Conservation (phyloP, 2,329 filamentous ascomycete species). For the Aspergillus melleus region DNA sequence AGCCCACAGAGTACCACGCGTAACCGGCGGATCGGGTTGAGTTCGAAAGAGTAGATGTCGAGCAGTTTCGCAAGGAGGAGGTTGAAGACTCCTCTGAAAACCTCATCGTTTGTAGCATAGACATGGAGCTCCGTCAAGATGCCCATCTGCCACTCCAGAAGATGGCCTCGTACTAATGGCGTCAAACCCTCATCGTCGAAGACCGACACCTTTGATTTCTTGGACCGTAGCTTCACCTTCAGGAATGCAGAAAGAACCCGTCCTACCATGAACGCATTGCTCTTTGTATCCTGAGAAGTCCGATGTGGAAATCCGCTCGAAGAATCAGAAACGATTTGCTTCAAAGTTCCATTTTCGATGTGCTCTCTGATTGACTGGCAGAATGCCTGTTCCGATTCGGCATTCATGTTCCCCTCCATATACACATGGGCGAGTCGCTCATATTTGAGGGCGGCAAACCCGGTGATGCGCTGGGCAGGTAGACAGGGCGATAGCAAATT, state of each 20-base stretch:
- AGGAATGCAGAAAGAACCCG: conserved; percentile 39
- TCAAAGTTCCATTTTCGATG: conserved; percentile 38
- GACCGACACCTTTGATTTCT: conserved; percentile 23
- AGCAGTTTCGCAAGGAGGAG: conserved; percentile 34
- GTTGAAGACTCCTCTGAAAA: conserved; percentile 28
- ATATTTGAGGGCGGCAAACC: conserved; percentile 45
- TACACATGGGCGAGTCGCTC: conserved; percentile 46
- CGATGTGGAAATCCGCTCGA: conserved; percentile 26
- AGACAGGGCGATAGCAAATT: conserved; percentile 37
- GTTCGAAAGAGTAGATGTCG: conserved; percentile 30
- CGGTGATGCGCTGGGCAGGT: conserved; percentile 34
- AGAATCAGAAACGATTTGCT: conserved; percentile 28
- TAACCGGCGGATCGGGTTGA: conserved; percentile 39
- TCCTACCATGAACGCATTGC: conserved; percentile 36
- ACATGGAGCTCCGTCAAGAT: conserved; percentile 34
- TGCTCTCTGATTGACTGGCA: conserved; percentile 42
- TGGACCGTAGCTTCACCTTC: conserved; percentile 37
- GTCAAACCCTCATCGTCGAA: conserved; percentile 35
- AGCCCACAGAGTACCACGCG: conserved; percentile 37
- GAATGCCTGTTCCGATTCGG: conserved; percentile 40
- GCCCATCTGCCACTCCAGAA: conserved; percentile 41
- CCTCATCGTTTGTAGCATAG: conserved; percentile 27
- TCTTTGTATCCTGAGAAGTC: conserved; percentile 36
- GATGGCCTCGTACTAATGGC: conserved; percentile 27
- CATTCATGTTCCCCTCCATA: conserved; percentile 36